A percentile compares a stretch with the other conserved stretches of the same genome.
These are phyloP conservation scores for Septoria petroselini DNA, from an alignment of 2,329 filamentous ascomycete species.

Conservation along the genomic window DNA sequence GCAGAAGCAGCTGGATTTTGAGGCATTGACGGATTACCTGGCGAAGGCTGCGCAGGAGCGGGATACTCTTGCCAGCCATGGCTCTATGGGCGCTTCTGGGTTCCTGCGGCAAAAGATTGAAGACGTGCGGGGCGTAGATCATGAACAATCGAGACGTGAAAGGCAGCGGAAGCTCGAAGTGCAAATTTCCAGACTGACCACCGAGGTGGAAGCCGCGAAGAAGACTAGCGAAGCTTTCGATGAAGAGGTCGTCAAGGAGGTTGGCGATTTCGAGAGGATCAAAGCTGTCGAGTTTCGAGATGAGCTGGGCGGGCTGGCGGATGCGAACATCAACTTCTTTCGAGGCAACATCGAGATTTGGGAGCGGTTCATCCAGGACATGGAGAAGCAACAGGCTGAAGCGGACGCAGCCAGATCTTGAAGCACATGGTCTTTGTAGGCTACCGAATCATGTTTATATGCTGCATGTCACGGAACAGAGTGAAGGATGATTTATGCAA, in stretches of 20 bases:
- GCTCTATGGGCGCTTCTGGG: constrained; percentile 66
- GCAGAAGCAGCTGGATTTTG: constrained; percentile 96
- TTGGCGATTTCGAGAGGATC: constrained; percentile 92
- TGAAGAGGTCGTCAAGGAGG: constrained; percentile 90
- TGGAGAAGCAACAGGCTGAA: constrained; percentile 47
- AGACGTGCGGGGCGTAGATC: constrained; percentile 93
- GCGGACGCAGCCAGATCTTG: constrained; percentile 14
- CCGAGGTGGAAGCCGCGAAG: constrained; percentile 83
- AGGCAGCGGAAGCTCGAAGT: constrained; percentile 86
- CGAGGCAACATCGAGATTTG: constrained; percentile 74
- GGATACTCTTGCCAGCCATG: constrained; percentile 68
- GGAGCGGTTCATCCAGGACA: constrained; percentile 83
- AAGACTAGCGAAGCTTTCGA: constrained; percentile 89
- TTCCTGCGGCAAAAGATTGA: constrained; percentile 94
- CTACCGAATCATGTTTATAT: constrained; percentile 11
- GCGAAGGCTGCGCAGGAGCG: constrained; percentile 85
- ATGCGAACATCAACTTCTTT: constrained; percentile 86
- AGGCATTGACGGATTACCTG: constrained; percentile 92
- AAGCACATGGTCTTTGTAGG: neutral
- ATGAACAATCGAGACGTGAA: constrained; percentile 85
- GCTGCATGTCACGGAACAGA: neutral
- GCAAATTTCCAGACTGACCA: constrained; percentile 84
- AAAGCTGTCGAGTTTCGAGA: constrained; percentile 86
- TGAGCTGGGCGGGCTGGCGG: constrained; percentile 77
- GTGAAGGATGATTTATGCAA: no score